Conservation (phyloP, 306 rosid species). For the Elaeagnus macrophylla region DNA sequence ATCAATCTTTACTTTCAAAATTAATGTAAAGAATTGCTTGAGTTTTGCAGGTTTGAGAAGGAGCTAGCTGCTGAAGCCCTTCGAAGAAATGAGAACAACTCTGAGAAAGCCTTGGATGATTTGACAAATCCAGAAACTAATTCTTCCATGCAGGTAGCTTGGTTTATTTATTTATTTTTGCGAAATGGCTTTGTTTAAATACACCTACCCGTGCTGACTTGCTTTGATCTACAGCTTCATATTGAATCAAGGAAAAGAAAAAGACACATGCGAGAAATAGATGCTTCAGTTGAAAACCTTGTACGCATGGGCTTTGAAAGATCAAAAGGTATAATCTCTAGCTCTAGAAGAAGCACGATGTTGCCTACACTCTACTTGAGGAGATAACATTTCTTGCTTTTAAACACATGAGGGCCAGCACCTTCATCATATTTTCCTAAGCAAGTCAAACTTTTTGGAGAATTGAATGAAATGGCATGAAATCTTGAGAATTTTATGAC, state of each 20-base stretch:
- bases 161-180: neutral
- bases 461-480: too few species aligned
- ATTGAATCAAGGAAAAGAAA: slow-evolving; percentile 67
- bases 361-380: too few species aligned
- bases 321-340: slow-evolving; percentile 47
- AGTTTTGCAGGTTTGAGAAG: slow-evolving; percentile 53
- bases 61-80: slow-evolving; percentile 90
- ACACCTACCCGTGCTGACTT: slow-evolving; percentile 10
- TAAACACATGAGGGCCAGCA: neutral
- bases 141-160: slow-evolving; percentile 59
- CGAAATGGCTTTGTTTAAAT: slow-evolving; percentile 1
- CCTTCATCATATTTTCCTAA: neutral
- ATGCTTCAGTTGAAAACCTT: slow-evolving; percentile 44
- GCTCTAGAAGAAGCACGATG: neutral
- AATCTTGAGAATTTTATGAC: too few species aligned
- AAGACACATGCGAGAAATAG: slow-evolving; percentile 30
- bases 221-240: slow-evolving; percentile 33
- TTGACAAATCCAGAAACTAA: slow-evolving; percentile 71
- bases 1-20: neutral
- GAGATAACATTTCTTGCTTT: neutral
- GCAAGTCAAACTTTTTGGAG: too few species aligned
- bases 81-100: slow-evolving; percentile 73
- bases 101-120: slow-evolving; percentile 71
- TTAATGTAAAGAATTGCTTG: slow-evolving; percentile 12
- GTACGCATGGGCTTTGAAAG: slow-evolving; percentile 75